These are phyloP conservation scores for Gamarada debralockiae DNA, from an alignment of 495 filamentous ascomycete genomes.

Conservation along the genomic window DNA sequence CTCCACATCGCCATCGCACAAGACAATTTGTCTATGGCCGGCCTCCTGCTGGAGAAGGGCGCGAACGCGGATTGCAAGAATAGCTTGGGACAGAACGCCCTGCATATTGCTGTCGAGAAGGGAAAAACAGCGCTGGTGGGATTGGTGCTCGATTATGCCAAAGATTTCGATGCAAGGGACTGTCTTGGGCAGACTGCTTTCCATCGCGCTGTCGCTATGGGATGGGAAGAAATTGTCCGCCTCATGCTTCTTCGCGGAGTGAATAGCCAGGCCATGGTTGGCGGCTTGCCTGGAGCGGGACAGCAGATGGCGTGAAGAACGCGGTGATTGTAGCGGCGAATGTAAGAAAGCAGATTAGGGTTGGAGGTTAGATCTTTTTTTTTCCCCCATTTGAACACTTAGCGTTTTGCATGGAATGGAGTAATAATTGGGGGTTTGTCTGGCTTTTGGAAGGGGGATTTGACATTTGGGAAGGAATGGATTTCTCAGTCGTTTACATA, in stretches of 20 bases:
- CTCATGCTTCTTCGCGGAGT: not conserved
- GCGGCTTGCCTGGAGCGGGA: too few species aligned
- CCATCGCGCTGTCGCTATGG: not conserved
- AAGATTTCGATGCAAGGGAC: conserved; percentile 24
- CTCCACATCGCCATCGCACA: conserved; percentile 27
- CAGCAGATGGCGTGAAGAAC: too few species aligned
- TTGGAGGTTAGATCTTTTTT: too few species aligned
- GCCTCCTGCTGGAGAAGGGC: conserved; percentile 20
- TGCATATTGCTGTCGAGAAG: conserved; percentile 35
- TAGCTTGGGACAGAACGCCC: conserved; percentile 14
- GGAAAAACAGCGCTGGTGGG: conserved; percentile 35
- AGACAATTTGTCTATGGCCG: conserved; percentile 9
- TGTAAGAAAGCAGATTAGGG: too few species aligned
- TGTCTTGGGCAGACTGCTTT: not conserved
- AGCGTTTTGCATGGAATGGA: too few species aligned
- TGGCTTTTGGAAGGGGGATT: too few species aligned
- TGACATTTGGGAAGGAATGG: too few species aligned
- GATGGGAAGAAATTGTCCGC: not conserved
- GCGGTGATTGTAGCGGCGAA: too few species aligned
- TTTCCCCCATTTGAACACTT: too few species aligned
- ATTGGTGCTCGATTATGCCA: conserved; percentile 31
- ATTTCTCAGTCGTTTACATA: too few species aligned
- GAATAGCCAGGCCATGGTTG: not conserved
- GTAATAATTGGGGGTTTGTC: too few species aligned
- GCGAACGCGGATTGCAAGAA: conserved; percentile 5